Evolutionary conservation across 805 yeast species (phyloP).

Genomic region (Brettanomyces bruxellensis): DNA sequence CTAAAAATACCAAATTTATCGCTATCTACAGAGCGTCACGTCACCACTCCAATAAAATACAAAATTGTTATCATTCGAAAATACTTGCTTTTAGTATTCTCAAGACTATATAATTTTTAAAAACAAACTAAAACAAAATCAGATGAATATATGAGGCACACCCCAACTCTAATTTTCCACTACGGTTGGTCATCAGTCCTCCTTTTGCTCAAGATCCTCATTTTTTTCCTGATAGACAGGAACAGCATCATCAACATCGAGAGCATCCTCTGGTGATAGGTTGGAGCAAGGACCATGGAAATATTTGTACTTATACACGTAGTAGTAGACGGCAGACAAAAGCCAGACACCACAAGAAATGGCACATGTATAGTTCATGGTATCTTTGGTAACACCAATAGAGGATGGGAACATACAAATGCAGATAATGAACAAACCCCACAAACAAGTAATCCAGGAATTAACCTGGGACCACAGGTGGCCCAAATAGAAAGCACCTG

Average conservation of each 20-base stretch:
- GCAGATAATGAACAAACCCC: slow-evolving; percentile 44
- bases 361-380: slow-evolving; percentile 66
- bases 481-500: slow-evolving; percentile 65
- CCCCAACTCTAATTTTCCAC: too few species aligned
- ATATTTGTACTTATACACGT: slow-evolving; percentile 14
- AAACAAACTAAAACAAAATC: too few species aligned
- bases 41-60: too few species aligned
- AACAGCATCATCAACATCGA: slow-evolving; percentile 7
- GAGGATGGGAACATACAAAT: slow-evolving; percentile 54
- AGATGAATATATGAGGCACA: too few species aligned
- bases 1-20: too few species aligned
- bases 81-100: too few species aligned
- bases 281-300: slow-evolving; percentile 23
- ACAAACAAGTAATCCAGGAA: slow-evolving; percentile 34
- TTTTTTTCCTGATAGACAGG: slow-evolving; percentile 4
- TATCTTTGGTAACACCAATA: slow-evolving; percentile 28
- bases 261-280: slow-evolving; percentile 12
- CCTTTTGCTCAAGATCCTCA: neutral
- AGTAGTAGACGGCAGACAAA: slow-evolving; percentile 15
- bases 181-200: neutral
- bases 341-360: slow-evolving; percentile 43
- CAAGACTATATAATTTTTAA: too few species aligned
- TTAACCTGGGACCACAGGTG: slow-evolving; percentile 35
- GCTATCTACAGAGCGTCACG: too few species aligned
- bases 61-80: too few species aligned